These are phyloP conservation scores for Cyclotella sp. DNA, from an alignment of 108 stramenopile genomes.

Conservation along the genomic window DNA sequence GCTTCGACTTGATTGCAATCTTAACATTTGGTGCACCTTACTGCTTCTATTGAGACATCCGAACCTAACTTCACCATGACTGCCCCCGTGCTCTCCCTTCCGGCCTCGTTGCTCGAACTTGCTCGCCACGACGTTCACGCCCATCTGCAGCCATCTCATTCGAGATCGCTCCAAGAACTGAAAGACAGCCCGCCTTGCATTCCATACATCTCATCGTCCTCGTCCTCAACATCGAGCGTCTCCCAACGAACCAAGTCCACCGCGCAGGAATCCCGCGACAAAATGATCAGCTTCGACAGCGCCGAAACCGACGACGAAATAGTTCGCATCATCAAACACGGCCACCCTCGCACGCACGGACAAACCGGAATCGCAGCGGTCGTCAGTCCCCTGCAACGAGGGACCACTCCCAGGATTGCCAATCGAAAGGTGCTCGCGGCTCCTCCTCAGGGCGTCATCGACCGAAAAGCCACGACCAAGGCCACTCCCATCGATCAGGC, in stretches of 20 bases:
- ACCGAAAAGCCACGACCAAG: neutral
- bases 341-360: neutral
- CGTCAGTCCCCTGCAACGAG: neutral
- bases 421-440: constrained; percentile 6
- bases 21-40: too few relatives aligned
- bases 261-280: neutral
- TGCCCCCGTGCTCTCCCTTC: too few relatives aligned
- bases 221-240: neutral
- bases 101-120: too few relatives aligned
- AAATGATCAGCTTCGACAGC: neutral
- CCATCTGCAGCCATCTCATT: too few relatives aligned
- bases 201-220: constrained; percentile 13
- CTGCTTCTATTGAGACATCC: too few relatives aligned
- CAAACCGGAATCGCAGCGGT: neutral
- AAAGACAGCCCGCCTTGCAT: too few relatives aligned
- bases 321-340: neutral
- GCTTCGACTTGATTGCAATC: too few relatives aligned
- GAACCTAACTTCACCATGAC: too few relatives aligned
- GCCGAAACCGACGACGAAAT: neutral
- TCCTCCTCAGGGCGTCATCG: too few relatives aligned
- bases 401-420: constrained; percentile 9
- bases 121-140: too few relatives aligned
- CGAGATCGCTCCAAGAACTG: too few relatives aligned
- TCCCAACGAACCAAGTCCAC: constrained; percentile 7
- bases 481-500: neutral